Base-by-base conservation (phyloP, 2,329 filamentous ascomycete species). In the Ampelomyces quisqualis region DNA sequence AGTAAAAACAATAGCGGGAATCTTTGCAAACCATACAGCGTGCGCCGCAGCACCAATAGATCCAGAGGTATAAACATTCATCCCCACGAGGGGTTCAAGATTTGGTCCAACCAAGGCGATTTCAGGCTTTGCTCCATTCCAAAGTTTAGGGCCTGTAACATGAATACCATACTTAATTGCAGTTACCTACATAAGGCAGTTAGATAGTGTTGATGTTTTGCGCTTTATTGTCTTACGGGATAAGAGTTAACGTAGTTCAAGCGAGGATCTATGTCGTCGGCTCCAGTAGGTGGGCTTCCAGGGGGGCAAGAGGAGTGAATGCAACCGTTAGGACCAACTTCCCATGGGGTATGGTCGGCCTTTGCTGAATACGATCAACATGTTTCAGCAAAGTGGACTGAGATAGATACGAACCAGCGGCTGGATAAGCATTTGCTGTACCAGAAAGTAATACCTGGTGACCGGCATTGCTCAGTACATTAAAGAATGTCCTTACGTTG, bases 241-340 rank as follows among this genome's bases (percentile, higher is more conserved):
- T 72, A 86, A 0, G 80, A 83, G 70, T 88, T 88, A 43, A 88
- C 84, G 73, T 84, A 88, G 73, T 86, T 84, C 31, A 86, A 73
- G 4, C 78, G 76, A 0, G 78, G 72, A 44, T 78, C 71, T 0
- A 76, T 76, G 7, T 70, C 65, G 56, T 87, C 84, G 51, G 67
- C 64, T 26, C 84, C 84, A 11, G 73, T 71, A 1, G 81, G 69
- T 2, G 77, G 76, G 54, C 76, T 80, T 51, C 74, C 72, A 7
- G 74, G 67, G 0, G 80, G 72, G 57, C 85, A 88, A 57, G 77
- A 82, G 72, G 79, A 59, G 77, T 58, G 65, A 77, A 86, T 67
- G 59, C 85, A 88, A 0, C 79, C 60, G 38, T 63, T 54, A 0
- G 67, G 43, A 2, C 62, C 72, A 31, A 80, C 75, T 1, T 67